Evolutionary conservation across 2,329 filamentous ascomycete genomes (phyloP).

Genomic region (Microcyclospora pomicola): DNA sequence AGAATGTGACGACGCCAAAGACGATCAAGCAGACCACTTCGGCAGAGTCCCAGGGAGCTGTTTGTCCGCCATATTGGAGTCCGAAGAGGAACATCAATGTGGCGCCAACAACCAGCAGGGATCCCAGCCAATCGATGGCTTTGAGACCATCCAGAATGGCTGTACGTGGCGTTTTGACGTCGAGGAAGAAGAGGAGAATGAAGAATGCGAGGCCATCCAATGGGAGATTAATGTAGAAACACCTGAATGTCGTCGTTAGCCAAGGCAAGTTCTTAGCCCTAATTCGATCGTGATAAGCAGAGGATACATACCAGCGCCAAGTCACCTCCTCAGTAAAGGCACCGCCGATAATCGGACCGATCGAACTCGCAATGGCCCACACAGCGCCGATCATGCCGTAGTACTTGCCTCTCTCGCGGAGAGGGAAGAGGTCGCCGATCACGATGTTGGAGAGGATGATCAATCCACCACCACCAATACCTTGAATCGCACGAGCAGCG

Average conservation of each 20-base stretch:
- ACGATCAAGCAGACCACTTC: slow-evolving; percentile 65
- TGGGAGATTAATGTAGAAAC: slow-evolving; percentile 49
- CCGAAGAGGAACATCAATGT: slow-evolving; percentile 79
- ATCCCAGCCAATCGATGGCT: slow-evolving; percentile 54
- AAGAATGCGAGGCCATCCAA: slow-evolving; percentile 46
- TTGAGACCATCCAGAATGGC: slow-evolving; percentile 47
- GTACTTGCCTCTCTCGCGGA: slow-evolving; percentile 42
- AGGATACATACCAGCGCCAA: slow-evolving; percentile 52
- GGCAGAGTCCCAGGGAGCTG: slow-evolving; percentile 59
- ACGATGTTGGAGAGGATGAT: slow-evolving; percentile 50
- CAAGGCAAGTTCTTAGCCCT: not conserved
- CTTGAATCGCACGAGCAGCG: slow-evolving; percentile 47
- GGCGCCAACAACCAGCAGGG: slow-evolving; percentile 54
- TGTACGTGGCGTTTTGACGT: slow-evolving; percentile 53
- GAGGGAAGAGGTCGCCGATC: slow-evolving; percentile 50
- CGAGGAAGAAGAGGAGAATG: slow-evolving; percentile 47
- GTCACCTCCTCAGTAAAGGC: slow-evolving; percentile 47
- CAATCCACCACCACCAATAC: slow-evolving; percentile 49
- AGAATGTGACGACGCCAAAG: slow-evolving; percentile 49
- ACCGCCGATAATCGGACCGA: slow-evolving; percentile 57
- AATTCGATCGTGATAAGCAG: slow-evolving; percentile 6
- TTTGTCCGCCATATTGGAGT: slow-evolving; percentile 68
- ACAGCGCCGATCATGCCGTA: slow-evolving; percentile 53
- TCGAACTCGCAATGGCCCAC: slow-evolving; percentile 50
- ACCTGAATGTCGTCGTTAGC: slow-evolving; percentile 3